Base-by-base conservation (phyloP, 2,329 filamentous ascomycete genomes). In the Paecilomyces dactylethromorphus region DNA sequence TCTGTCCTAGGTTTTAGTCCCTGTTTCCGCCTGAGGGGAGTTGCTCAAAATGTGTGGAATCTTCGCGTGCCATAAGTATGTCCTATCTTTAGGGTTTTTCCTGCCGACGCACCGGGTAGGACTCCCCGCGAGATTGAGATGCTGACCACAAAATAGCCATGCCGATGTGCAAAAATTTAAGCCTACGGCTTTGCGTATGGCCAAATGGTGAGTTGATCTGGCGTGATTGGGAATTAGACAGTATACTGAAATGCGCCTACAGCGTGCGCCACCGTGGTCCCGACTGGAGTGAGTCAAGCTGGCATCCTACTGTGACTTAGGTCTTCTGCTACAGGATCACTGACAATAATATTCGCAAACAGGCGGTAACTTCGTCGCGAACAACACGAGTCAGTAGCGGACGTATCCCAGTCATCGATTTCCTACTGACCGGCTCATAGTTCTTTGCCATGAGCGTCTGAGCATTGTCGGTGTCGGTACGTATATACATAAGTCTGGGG, bases 131-230 rank as follows among this genome's bases (percentile, higher is more conserved):
- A 31, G 53, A 58, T 53, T 22, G 55, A 54, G 45, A 55, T 22
- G 5, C 39, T 21, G 51, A 15, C 31, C 59, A 62, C 56, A 61
- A 63, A 71, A 62, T 60, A 86, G 84, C 71, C 92, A 97, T 75
- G 92, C 93, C 64, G 90, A 97, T 85, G 91, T 97, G 71, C 87
- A 90, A 73, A 92, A 92, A 73, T 97, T 97, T 84, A 97, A 97
- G 86, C 89, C 93, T 56, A 93, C 89, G 63, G 93, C 93, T 72
- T 83, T 97, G 78, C 89, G 89, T 79, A 89, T 97, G 81, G 87
- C 92, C 66, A 97, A 97, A 84, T 89, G 91, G 91, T 96, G 85
- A 78, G 90, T 54, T 57, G n/a, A 53, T 15, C 55, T 39, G 32
- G 53, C 45, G 22, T 33, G 18, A 51, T 54, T 4, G n/a, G 51